Percentiles rank a stretch among this genome's conserved stretches.
Evolutionary conservation across 371 early-diverging fungal species (phyloP).

Genomic region (Catenaria anguillulae): DNA sequence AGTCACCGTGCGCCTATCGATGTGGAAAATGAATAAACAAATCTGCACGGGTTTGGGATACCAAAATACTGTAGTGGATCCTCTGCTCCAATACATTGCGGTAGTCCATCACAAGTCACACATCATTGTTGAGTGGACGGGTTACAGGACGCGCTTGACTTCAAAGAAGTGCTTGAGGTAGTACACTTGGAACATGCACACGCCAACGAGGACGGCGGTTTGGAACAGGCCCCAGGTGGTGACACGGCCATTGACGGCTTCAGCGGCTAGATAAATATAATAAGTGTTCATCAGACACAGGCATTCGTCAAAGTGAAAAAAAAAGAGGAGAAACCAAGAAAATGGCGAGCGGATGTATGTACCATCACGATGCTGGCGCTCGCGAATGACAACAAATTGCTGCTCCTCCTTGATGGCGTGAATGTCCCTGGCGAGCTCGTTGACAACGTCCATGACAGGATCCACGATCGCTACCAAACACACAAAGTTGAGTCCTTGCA

Average conservation of each 20-base stretch:
- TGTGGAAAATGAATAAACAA: no score
- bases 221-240: conserved; percentile 65
- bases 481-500: no score
- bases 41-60: no score
- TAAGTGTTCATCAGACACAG: no score
- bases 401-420: conserved; percentile 53
- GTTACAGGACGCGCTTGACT: no score
- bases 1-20: no score
- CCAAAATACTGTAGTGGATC: no score
- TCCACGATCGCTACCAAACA: conserved; percentile 27
- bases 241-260: conserved; percentile 57
- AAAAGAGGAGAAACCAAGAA: background rate
- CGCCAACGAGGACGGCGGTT: conserved; percentile 37
- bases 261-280: conserved; percentile 39
- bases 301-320: background rate
- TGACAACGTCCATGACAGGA: conserved; percentile 49
- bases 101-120: no score
- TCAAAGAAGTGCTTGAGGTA: conserved; percentile 63
- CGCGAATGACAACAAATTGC: conserved; percentile 52
- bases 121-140: no score
- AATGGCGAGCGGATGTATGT: conserved; percentile 17
- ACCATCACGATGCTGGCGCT: conserved; percentile 54
- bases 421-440: conserved; percentile 45
- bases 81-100: no score
- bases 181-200: conserved; percentile 51